Conservation (phyloP, 2,329 filamentous ascomycete species). For the Ceratocystis albifundus region DNA sequence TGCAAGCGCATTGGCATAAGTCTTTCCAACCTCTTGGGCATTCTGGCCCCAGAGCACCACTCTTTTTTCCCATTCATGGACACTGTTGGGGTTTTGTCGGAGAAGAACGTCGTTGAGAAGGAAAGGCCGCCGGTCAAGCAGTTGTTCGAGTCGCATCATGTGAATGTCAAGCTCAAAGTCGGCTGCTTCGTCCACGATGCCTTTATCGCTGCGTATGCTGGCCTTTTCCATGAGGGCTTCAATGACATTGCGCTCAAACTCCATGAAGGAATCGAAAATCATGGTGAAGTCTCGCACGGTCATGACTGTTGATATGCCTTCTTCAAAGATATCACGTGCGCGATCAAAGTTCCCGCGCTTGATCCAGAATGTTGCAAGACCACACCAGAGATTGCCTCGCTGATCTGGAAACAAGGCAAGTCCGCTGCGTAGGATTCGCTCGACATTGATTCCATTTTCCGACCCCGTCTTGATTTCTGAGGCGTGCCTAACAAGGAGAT, state of each 20-base stretch:
- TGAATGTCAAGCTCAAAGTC: slow-evolving; percentile 92
- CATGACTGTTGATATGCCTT: slow-evolving; percentile 96
- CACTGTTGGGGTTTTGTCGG: slow-evolving; percentile 91
- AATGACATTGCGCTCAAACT: slow-evolving; percentile 95
- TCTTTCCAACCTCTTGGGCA: slow-evolving; percentile 78
- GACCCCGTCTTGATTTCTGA: slow-evolving; percentile 70
- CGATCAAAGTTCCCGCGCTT: slow-evolving; percentile 84
- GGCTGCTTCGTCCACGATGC: slow-evolving; percentile 63
- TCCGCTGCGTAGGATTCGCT: slow-evolving; percentile 84
- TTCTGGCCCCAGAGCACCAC: slow-evolving; percentile 95
- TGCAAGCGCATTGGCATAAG: slow-evolving; percentile 87
- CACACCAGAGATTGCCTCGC: slow-evolving; percentile 87
- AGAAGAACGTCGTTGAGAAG: slow-evolving; percentile 90
- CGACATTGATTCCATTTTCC: slow-evolving; percentile 76
- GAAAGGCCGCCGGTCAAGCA: slow-evolving; percentile 95
- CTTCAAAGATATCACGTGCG: slow-evolving; percentile 86
- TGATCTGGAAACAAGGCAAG: slow-evolving; percentile 87
- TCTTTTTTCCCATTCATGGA: slow-evolving; percentile 92
- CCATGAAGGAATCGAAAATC: slow-evolving; percentile 89
- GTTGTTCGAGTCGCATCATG: slow-evolving; percentile 94
- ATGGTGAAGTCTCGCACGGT: slow-evolving; percentile 95
- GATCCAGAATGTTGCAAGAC: slow-evolving; percentile 93
- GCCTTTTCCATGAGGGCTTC: slow-evolving; percentile 82
- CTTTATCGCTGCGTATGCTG: slow-evolving; percentile 65
- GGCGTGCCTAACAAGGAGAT: slow-evolving; percentile 82